These are phyloP conservation scores for Phytophthora gonapodyides DNA, from an alignment of 352 stramenopile species.

Conservation along the genomic window DNA sequence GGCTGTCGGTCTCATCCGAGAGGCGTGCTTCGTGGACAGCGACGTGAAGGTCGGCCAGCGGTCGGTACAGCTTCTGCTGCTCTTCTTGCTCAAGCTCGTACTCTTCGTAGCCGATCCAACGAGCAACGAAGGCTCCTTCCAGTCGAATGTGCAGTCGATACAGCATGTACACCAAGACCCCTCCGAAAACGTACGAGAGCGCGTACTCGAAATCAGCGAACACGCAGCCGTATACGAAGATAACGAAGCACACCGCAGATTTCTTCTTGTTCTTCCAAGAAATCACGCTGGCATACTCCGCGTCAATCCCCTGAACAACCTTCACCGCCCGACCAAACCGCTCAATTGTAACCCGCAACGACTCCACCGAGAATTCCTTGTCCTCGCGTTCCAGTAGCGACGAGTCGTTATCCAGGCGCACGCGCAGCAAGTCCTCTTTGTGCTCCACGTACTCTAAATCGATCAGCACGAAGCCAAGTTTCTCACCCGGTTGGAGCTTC, in stretches of 20 bases:
- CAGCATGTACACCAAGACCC: slow-evolving; percentile 77
- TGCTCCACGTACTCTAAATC: slow-evolving; percentile 71
- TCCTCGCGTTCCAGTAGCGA: slow-evolving; percentile 65
- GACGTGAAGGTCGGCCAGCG: slow-evolving; percentile 68
- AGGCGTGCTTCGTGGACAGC: slow-evolving; percentile 77
- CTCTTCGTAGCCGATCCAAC: slow-evolving; percentile 82
- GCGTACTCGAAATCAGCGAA: slow-evolving; percentile 78
- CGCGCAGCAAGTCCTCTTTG: slow-evolving; percentile 72
- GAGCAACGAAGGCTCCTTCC: slow-evolving; percentile 60
- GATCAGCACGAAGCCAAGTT: slow-evolving; percentile 61
- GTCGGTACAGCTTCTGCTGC: slow-evolving; percentile 73
- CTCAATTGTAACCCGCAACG: slow-evolving; percentile 73
- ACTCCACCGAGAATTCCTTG: slow-evolving; percentile 84
- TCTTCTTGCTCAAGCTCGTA: slow-evolving; percentile 78
- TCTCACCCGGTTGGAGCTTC: slow-evolving; percentile 41
- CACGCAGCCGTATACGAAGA: slow-evolving; percentile 71
- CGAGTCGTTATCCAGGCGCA: slow-evolving; percentile 57
- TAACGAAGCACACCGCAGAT: slow-evolving; percentile 60
- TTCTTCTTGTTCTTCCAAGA: slow-evolving; percentile 88
- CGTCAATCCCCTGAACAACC: slow-evolving; percentile 74
- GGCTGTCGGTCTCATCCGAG: slow-evolving; percentile 52
- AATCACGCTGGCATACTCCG: slow-evolving; percentile 80
- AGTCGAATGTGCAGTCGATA: slow-evolving; percentile 73
- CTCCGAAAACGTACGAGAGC: slow-evolving; percentile 65
- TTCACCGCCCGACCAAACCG: slow-evolving; percentile 71